These are phyloP conservation scores for Lonicera japonica DNA, from an alignment of 129 eudicot species.

Conservation along the genomic window DNA sequence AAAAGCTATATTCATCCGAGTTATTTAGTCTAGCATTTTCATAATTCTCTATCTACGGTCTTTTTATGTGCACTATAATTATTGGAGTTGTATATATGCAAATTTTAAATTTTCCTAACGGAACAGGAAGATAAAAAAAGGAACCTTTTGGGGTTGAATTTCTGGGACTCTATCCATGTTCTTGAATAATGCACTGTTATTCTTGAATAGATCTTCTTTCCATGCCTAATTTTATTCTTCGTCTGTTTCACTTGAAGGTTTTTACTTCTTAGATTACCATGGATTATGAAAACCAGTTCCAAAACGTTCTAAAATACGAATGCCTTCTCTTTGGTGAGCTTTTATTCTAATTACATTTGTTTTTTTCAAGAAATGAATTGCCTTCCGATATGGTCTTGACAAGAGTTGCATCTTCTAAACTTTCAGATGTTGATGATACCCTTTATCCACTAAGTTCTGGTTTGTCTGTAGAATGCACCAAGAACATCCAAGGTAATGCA, in stretches of 20 bases:
- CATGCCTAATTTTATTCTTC: not conserved
- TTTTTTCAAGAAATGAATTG: not conserved
- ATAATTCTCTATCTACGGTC: too few species aligned
- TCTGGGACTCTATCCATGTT: not conserved
- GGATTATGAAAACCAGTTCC: conserved; percentile 36
- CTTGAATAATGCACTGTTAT: not conserved
- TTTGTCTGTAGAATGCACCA: conserved; percentile 53
- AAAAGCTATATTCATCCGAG: too few species aligned
- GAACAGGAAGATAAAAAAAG: too few species aligned
- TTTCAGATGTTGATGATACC: conserved; percentile 94
- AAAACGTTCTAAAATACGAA: conserved; percentile 51
- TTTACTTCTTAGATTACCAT: conserved; percentile 20
- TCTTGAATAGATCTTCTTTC: not conserved
- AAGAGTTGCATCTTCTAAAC: not conserved
- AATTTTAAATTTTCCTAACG: too few species aligned
- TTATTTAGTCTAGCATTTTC: too few species aligned
- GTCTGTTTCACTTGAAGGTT: not conserved
- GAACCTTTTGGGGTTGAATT: too few species aligned
- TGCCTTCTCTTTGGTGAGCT: conserved; percentile 89
- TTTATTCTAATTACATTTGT: not conserved
- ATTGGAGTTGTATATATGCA: too few species aligned
- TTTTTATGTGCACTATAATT: too few species aligned
- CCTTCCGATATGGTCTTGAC: not conserved
- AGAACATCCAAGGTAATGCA: conserved; percentile 67
- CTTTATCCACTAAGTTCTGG: conserved; percentile 87